Base-by-base conservation (phyloP, 2,329 filamentous ascomycete genomes). In the Xylariaceae sp. region DNA sequence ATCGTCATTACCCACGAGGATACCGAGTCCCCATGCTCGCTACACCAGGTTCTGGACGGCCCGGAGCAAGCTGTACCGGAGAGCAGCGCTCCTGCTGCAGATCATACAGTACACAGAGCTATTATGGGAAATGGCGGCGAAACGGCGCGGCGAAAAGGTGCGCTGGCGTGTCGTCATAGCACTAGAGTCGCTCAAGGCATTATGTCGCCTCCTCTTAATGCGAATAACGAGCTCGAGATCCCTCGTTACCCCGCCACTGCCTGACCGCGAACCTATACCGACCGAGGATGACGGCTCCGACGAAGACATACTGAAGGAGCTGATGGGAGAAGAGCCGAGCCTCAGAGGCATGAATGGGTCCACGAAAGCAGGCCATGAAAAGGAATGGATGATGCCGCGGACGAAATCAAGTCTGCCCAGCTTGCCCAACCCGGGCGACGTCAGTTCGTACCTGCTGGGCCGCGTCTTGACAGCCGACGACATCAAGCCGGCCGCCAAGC, bases 101-200 rank as follows among this genome's bases (percentile, higher is more conserved):
- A 84, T 94, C 66, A 85, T 96, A 17, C 85, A 92, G 51, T 97
- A 97, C 59, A 95, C 89, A 0, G 88, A 98, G 65, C 70, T 98
- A 19, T 68, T 98, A n/a, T 92, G 90, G 76, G 92, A 98, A 62
- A 98, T 98, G 92, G 78, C 85, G 18, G 89, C 89, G 18, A 94
- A 94, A 64, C 76, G 90, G 34, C 81, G 81, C 46, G 85, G 87
- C 13, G 88, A 84, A 31, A 76, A 94, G 61, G 66, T 83, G 17
- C 78, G 88, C 19, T 98, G 92, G 92, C 81, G 86, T 36, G 79
- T 94, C 0, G 79, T 97, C 5, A 81, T 97, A 9, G 59, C 94
- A 3, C 70, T 98, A 15, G 92, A 98, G 65, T 74, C 78, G 1
- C 69, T 92, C 57, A 97, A 97, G 64, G 89, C 90, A 2, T 51